Percentiles rank a stretch among this genome's conserved stretches.
Evolutionary conservation across 2,329 filamentous ascomycete genomes (phyloP).

Genomic region (Epichloe amarillans): DNA sequence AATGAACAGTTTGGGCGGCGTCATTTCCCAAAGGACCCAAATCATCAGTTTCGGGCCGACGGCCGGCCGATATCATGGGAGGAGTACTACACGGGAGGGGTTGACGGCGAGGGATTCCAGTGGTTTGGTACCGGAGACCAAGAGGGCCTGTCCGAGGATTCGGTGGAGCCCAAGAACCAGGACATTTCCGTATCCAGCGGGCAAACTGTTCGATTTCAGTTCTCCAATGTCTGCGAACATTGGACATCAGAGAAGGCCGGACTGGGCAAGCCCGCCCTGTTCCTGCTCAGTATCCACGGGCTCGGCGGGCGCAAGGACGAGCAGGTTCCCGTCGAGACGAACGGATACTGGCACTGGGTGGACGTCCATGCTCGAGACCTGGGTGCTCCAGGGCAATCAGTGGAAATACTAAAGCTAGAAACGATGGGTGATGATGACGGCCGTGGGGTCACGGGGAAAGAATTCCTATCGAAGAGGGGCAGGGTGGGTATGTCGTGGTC

Average conservation of each 20-base stretch:
- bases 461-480: slow-evolving; percentile 31
- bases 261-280: slow-evolving; percentile 50
- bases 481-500: slow-evolving; percentile 31
- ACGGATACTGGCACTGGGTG: slow-evolving; percentile 68
- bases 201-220: slow-evolving; percentile 60
- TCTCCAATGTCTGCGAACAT: slow-evolving; percentile 67
- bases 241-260: slow-evolving; percentile 64
- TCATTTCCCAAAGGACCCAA: slow-evolving; percentile 62
- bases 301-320: slow-evolving; percentile 55
- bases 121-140: slow-evolving; percentile 30
- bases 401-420: slow-evolving; percentile 50
- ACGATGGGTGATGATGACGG: slow-evolving; percentile 32
- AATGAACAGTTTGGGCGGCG: slow-evolving; percentile 72
- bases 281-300: slow-evolving; percentile 55
- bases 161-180: slow-evolving; percentile 39
- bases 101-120: slow-evolving; percentile 32
- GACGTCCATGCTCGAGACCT: slow-evolving; percentile 57
- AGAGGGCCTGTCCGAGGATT: slow-evolving; percentile 41
- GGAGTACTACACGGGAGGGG: slow-evolving; percentile 60
- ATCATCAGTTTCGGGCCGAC: slow-evolving; percentile 63
- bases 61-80: slow-evolving; percentile 60
- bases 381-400: slow-evolving; percentile 54
- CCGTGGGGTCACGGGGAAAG: slow-evolving; percentile 33
- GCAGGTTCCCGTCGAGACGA: slow-evolving; percentile 58
- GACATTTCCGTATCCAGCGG: slow-evolving; percentile 47